Evolutionary conservation across 768 basidiomycete genomes (phyloP).

Genomic region (Naganishia antarctica): DNA sequence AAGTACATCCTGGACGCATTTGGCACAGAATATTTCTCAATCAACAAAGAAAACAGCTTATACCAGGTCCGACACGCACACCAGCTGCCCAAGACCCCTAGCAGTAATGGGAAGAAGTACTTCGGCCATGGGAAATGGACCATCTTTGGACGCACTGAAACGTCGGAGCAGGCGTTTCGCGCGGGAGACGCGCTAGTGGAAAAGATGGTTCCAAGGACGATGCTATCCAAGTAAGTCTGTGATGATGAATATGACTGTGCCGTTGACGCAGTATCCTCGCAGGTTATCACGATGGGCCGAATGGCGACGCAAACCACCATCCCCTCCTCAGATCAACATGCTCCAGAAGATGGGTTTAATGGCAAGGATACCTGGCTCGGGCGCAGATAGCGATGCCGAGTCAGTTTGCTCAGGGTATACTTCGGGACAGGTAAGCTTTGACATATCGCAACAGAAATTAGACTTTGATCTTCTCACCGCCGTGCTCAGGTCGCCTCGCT

Average conservation of each 20-base stretch:
- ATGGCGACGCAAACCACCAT: slow-evolving; percentile 36
- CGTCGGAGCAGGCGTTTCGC: slow-evolving; percentile 37
- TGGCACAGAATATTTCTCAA: slow-evolving; percentile 34
- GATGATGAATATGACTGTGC: not conserved
- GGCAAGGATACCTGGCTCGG: not conserved
- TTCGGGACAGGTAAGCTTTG: slow-evolving; percentile 1
- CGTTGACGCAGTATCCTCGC: not conserved
- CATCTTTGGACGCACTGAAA: slow-evolving; percentile 33
- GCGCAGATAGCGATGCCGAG: not conserved
- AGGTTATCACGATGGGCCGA: slow-evolving; percentile 38
- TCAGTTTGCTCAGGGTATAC: not conserved
- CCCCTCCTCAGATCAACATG: slow-evolving; percentile 31
- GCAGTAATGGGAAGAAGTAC: slow-evolving; percentile 8
- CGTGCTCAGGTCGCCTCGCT: not conserved
- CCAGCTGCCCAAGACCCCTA: slow-evolving; percentile 30
- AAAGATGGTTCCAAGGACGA: slow-evolving; percentile 31
- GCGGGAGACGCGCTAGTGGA: slow-evolving; percentile 38
- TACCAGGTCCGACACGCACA: slow-evolving; percentile 33
- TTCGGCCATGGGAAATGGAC: slow-evolving; percentile 24
- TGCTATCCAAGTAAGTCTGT: slow-evolving; percentile 31
- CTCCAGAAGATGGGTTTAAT: slow-evolving; percentile 32
- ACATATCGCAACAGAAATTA: not conserved
- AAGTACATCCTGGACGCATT: slow-evolving; percentile 56
- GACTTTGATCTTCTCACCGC: no score
- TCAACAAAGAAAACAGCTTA: slow-evolving; percentile 26